phyloP scores from a whole-genome alignment of 345 rosid genomes.

The Gossypium longicalyx region DNA sequence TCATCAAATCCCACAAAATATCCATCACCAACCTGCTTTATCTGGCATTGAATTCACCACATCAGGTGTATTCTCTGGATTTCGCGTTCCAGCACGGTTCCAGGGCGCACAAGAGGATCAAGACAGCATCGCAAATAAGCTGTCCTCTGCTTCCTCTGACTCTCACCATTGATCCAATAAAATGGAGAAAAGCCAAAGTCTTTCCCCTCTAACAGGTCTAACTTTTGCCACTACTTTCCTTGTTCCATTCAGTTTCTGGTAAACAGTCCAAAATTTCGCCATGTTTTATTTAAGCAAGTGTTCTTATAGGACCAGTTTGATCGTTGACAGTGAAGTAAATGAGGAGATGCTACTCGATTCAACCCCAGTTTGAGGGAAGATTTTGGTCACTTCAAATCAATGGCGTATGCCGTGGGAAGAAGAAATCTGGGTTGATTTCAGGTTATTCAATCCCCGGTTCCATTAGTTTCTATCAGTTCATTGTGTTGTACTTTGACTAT shows the following conservation, averaged over 20 bases:
- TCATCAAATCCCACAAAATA: constrained; percentile 33
- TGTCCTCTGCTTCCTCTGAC: constrained; percentile 76
- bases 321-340: constrained; percentile 3
- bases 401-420: constrained; percentile 45
- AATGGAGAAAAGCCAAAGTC: constrained; percentile 16
- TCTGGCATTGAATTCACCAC: constrained; percentile 49
- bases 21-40: constrained; percentile 41
- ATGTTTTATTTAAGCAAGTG: neutral
- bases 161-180: constrained; percentile 63
- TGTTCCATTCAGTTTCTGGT: neutral
- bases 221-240: constrained; percentile 6
- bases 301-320: constrained; percentile 2
- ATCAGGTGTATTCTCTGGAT: constrained; percentile 44
- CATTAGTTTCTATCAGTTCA: constrained; percentile 26
- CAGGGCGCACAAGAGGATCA: constrained; percentile 85
- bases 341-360: constrained; percentile 18
- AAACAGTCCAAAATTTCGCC: neutral
- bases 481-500: constrained; percentile 16
- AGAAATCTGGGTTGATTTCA: constrained; percentile 38
- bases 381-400: constrained; percentile 33
- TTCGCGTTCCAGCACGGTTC: constrained; percentile 83
- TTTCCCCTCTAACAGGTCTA: constrained; percentile 40
- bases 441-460: constrained; percentile 44
- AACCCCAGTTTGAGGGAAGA: constrained; percentile 24
- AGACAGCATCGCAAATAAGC: constrained; percentile 60